These are phyloP conservation scores for Neurospora intermedia DNA, from an alignment of 495 filamentous ascomycete genomes.

Conservation along the genomic window DNA sequence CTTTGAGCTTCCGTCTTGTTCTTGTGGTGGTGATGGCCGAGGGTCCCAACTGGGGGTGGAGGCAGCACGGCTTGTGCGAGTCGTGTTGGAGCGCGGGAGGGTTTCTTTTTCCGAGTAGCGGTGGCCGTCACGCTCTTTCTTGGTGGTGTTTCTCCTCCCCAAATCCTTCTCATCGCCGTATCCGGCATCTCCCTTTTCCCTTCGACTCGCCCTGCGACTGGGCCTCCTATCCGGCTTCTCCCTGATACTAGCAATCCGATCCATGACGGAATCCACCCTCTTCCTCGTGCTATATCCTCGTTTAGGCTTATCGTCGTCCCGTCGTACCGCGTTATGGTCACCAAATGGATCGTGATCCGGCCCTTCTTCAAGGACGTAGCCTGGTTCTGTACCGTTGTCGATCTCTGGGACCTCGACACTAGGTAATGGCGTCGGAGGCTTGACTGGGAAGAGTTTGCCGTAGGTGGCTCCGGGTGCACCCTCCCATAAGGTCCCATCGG, in stretches of 20 bases:
- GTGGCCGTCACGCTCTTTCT: background rate
- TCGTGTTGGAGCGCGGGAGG: background rate
- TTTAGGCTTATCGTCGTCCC: background rate
- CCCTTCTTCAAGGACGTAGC: constrained; percentile 5
- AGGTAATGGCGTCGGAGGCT: background rate
- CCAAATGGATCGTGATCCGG: constrained; percentile 1
- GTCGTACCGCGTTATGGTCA: background rate
- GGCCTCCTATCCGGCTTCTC: background rate
- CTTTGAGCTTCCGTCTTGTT: background rate
- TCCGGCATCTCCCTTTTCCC: background rate
- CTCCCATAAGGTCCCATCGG: constrained; percentile 31
- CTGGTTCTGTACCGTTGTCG: background rate
- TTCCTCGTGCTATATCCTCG: background rate
- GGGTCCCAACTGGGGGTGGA: background rate
- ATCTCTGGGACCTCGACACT: background rate
- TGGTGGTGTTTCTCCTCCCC: background rate
- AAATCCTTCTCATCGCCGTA: background rate
- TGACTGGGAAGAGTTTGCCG: constrained; percentile 29
- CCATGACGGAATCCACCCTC: background rate
- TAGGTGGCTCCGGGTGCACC: constrained; percentile 34
- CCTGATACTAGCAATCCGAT: background rate
- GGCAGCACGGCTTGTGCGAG: background rate
- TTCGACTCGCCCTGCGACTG: background rate
- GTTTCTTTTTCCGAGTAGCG: background rate
- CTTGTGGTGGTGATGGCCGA: background rate